Evolutionary conservation across 2,329 filamentous ascomycete species (phyloP).

Genomic region (Fusarium tricinctum): DNA sequence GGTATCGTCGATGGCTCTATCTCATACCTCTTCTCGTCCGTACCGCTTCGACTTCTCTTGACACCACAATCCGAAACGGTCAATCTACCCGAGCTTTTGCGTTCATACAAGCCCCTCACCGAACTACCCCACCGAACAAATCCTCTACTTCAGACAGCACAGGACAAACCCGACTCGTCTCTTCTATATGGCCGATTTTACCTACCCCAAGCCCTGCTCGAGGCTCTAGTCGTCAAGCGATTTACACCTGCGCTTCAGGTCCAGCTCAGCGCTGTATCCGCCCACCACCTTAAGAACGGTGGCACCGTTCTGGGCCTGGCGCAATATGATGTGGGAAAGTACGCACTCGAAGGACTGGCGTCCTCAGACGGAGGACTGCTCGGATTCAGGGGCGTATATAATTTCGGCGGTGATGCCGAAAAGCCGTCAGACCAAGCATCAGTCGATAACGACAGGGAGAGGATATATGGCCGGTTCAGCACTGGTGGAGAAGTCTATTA

Average conservation of each 20-base stretch:
- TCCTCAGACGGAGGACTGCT: constrained; percentile 93
- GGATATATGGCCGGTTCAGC: constrained; percentile 85
- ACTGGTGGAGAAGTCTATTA: constrained; percentile 96
- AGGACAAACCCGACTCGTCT: constrained; percentile 61
- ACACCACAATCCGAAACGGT: constrained; percentile 78
- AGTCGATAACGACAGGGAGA: constrained; percentile 63
- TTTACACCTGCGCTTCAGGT: constrained; percentile 83
- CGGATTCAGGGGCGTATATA: constrained; percentile 90
- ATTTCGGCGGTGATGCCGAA: constrained; percentile 83
- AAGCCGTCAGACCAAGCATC: constrained; percentile 39
- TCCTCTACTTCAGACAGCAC: constrained; percentile 41
- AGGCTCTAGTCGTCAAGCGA: constrained; percentile 85
- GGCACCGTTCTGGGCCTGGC: constrained; percentile 80
- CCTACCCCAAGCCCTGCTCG: constrained; percentile 85
- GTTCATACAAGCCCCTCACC: constrained; percentile 84
- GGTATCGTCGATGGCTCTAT: constrained; percentile 97
- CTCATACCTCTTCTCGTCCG: constrained; percentile 93
- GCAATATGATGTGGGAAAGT: constrained; percentile 88
- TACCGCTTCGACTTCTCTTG: constrained; percentile 77
- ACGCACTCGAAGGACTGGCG: constrained; percentile 89
- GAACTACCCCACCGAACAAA: constrained; percentile 63
- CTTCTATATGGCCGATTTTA: constrained; percentile 84
- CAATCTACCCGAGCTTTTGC: constrained; percentile 81
- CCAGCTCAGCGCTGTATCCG: constrained; percentile 83
- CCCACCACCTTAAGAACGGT: constrained; percentile 78